These are phyloP conservation scores for Raphanus raphanistrum DNA, from an alignment of 345 rosid genomes.

Conservation along the genomic window DNA sequence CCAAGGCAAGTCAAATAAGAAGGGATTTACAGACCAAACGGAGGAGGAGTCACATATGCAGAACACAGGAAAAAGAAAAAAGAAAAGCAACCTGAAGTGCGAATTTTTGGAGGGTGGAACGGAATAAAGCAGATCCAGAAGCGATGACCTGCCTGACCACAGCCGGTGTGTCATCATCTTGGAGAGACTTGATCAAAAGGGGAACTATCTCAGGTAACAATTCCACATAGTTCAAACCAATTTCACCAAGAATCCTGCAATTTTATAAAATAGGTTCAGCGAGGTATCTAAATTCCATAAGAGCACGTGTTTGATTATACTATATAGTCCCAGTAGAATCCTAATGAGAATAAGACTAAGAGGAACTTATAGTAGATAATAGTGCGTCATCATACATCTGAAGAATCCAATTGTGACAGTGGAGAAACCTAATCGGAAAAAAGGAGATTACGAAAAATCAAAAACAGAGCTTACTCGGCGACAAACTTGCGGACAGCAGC, in stretches of 20 bases:
- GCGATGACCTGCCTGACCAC: conserved; percentile 83
- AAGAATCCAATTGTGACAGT: background rate
- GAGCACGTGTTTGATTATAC: background rate
- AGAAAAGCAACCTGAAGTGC: conserved; percentile 61
- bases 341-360: too few relatives aligned
- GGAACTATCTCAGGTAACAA: conserved; percentile 75
- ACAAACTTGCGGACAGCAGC: conserved; percentile 80
- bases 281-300: background rate
- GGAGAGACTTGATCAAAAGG: conserved; percentile 60
- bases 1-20: background rate
- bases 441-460: background rate
- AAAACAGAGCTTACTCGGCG: conserved; percentile 53
- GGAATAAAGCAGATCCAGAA: conserved; percentile 65
- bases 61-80: background rate
- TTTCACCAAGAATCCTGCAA: conserved; percentile 76
- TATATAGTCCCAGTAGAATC: background rate
- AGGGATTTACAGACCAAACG: background rate
- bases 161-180: conserved; percentile 86
- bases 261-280: conserved; percentile 11
- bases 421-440: background rate
- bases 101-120: conserved; percentile 56
- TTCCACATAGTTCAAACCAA: conserved; percentile 72
- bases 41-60: background rate
- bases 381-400: background rate
- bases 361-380: background rate